Conservation (phyloP, 179 eudicot genomes). For the Drosera spatulata region DNA sequence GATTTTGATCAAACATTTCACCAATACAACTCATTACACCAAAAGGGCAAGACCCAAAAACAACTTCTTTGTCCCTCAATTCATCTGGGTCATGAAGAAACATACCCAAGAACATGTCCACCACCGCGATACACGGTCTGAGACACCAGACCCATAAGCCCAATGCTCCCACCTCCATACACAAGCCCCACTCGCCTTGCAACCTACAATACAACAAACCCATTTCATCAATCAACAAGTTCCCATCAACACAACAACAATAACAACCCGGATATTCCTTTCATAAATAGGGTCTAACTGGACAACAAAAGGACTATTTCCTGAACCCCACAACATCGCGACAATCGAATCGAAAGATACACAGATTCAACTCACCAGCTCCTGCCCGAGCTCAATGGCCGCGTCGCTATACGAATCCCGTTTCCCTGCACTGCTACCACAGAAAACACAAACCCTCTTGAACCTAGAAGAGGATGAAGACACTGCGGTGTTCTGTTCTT, state of each 20-base stretch:
- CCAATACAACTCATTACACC: background rate
- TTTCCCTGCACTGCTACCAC: conserved; percentile 64
- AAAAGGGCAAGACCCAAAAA: background rate
- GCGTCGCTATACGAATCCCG: conserved; percentile 37
- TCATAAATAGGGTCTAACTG: too few relatives aligned
- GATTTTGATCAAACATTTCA: background rate
- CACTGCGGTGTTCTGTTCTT: background rate
- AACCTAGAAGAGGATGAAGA: conserved; percentile 23
- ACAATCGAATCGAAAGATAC: background rate
- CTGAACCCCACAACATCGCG: background rate
- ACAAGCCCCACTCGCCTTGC: conserved; percentile 55
- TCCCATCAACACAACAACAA: background rate
- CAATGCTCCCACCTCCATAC: conserved; percentile 82
- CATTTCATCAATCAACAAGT: background rate
- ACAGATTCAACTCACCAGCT: conserved; percentile 25
- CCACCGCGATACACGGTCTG: conserved; percentile 65
- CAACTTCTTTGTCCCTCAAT: too few relatives aligned
- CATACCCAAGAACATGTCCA: conserved; percentile 68
- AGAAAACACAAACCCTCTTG: conserved; percentile 60
- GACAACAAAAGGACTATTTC: too few relatives aligned
- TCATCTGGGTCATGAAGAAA: too few relatives aligned
- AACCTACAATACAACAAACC: conserved; percentile 24
- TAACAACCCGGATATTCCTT: background rate
- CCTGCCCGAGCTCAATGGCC: conserved; percentile 52
- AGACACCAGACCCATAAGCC: conserved; percentile 78